Base-by-base conservation (phyloP, 2,329 filamentous ascomycete genomes). In the Samsoniella hepiali region DNA sequence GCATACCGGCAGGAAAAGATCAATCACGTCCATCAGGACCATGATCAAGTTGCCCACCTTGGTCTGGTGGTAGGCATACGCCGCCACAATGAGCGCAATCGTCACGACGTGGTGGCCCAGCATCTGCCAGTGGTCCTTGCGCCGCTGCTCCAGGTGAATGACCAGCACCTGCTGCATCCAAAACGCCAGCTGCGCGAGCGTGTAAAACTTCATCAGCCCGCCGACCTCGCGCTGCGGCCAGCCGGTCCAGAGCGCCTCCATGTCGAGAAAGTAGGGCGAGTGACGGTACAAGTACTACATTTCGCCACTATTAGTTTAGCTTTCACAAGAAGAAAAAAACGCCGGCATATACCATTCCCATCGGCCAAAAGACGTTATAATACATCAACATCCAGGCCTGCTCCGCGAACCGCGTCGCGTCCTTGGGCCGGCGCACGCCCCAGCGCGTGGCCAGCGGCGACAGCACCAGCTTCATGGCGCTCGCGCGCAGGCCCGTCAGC, bases 111-210 rank as follows among this genome's bases (percentile, higher is more conserved):
- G 95, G 76, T 98, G 94, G 17, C 87, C 88, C 69, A 98, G 87
- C 95, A 98, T 98, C 76, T 98, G 93, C 79, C 87, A 90, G 77
- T 97, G 90, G 71, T 99, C 94, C 78, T 98, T 98, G 70, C 95
- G 86, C 68, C 90, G 87, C 77, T 96, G 91, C 77, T 99, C 95
- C 64, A 98, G 92, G 77, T 97, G 89, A 74, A 98, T 91, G 63
- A 97, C 91, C 40, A 97, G 81, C 67, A 98, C 90, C 78, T 97
- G 93, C 78, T 98, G 94, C 56, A 97, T 76, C 90, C 92, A 97
- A 76, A 97, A 98, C 31, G 90, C 88, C 77, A 93, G 90, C 75
- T 98, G 93, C 13, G 88, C 88, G 34, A 99, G 83, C 71, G 96
- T 92, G 76, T 57, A 57, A 8, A 22, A 22, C 40, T 57, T 57